phyloP scores from a whole-genome alignment of 169 alveolate genomes.

The Miamiensis avidus region DNA sequence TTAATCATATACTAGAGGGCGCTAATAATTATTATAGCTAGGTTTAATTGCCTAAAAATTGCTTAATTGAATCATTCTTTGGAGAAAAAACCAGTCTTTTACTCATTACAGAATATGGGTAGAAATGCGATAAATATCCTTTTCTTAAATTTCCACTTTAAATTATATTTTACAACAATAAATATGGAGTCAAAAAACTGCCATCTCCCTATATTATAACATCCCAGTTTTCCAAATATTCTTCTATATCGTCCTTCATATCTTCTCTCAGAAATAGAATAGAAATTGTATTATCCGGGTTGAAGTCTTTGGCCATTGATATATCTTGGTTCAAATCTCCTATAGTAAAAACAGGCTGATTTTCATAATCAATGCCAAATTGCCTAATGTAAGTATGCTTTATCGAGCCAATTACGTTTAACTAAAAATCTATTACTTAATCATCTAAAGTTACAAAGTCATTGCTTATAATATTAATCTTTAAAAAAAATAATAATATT shows the following conservation, averaged over 20 bases:
- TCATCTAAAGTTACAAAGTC: not conserved
- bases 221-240: not conserved
- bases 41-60: no score
- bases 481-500: no score
- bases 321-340: not conserved
- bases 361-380: not conserved
- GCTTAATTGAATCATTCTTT: no score
- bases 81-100: no score
- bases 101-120: no score
- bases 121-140: no score
- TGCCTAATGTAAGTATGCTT: not conserved
- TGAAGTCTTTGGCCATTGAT: not conserved
- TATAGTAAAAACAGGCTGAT: not conserved
- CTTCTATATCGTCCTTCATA: not conserved
- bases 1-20: no score
- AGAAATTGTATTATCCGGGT: not conserved
- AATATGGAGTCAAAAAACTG: not conserved
- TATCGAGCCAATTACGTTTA: not conserved
- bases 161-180: no score
- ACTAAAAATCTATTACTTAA: not conserved
- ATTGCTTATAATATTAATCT: not conserved
- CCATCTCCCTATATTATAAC: not conserved
- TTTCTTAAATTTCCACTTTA: no score
- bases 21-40: no score
- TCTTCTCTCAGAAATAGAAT: not conserved